Evolutionary conservation across 2,329 filamentous ascomycete species (phyloP), one percentile per base, ranked within the genome.

Genomic region (Bipolaris victoriae): DNA sequence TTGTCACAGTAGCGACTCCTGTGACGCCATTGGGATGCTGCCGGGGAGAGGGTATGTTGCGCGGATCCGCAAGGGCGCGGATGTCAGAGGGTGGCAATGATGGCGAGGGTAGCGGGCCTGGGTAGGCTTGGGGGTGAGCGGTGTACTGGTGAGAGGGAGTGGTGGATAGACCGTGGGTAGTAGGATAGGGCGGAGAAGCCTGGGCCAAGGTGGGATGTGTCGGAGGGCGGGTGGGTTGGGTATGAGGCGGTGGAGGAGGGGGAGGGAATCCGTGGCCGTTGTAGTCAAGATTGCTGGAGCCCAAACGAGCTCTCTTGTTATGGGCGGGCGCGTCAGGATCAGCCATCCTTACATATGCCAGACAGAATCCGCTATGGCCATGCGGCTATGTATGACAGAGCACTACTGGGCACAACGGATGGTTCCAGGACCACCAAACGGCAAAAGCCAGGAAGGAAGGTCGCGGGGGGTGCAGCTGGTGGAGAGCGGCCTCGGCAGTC

Each of bases 321-420:
- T 73, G 68, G 67, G 65, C 65, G 62, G 70, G 71, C 72, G 71
- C 70, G 70, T 75, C 70, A 68, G 70, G 72, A 72, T 76, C 73
- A 60, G 73, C 73, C 73, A 77, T 77, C 60, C 69, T 76, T 74
- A 74, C 65, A 72, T 71, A 71, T 71, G 66, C 63, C 62, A 70
- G 60, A 64, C 58, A 55, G 58, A 60, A 65, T 67, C 68, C 69
- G 74, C 74, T 76, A 68, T 76, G 73, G 73, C 74, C 74, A 76
- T 76, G 73, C 73, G 73, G 68, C 67, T 71, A 66, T 69, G 66
- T 67, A 63, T 65, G 62, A 63, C 65, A 61, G 60, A 58, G 47
- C 49, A 63, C 53, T 63, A 53, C 50, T 58, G 60, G 60, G 60
- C 63, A 63, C 51, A 40, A 60, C 56, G 58, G 58, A 54, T 48